These are phyloP conservation scores for Cordyceps pruinosa DNA, from an alignment of 2,329 filamentous ascomycete genomes.

Conservation along the genomic window DNA sequence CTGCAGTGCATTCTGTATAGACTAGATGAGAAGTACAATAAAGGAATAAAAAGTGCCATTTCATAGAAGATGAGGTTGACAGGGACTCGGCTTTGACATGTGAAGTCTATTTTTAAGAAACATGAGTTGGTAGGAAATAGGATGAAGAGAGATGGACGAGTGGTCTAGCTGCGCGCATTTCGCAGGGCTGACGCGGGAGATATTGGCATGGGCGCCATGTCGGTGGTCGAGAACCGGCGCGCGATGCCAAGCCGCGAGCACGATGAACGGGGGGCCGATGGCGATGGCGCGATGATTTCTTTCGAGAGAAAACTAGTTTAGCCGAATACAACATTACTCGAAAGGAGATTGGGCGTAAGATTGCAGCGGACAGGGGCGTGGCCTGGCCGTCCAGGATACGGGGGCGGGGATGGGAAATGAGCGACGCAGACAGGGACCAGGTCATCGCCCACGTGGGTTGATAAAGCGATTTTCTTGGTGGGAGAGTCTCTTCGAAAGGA, in stretches of 20 bases:
- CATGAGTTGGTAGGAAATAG: too few species aligned
- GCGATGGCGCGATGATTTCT: too few species aligned
- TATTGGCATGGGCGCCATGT: not conserved
- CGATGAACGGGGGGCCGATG: not conserved
- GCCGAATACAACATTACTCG: too few species aligned
- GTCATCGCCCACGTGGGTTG: not conserved
- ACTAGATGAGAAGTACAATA: not conserved
- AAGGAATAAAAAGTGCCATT: not conserved
- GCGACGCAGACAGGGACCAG: not conserved
- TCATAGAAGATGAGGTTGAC: not conserved
- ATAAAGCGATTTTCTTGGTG: too few species aligned
- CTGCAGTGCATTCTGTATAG: slow-evolving; percentile 2
- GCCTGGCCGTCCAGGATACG: not conserved
- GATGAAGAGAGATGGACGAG: not conserved
- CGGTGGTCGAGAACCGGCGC: not conserved
- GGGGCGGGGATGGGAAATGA: slow-evolving; percentile 7
- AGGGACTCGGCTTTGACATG: too few species aligned
- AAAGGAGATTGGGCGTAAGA: not conserved
- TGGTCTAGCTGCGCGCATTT: not conserved
- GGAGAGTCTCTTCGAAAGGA: too few species aligned
- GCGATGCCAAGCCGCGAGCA: not conserved
- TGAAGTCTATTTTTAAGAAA: too few species aligned
- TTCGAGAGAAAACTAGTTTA: too few species aligned
- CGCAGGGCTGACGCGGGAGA: not conserved
- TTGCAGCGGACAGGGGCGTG: slow-evolving; percentile 1